Conservation (phyloP, 2,329 filamentous ascomycete genomes). For the Ophiostoma piceae region DNA sequence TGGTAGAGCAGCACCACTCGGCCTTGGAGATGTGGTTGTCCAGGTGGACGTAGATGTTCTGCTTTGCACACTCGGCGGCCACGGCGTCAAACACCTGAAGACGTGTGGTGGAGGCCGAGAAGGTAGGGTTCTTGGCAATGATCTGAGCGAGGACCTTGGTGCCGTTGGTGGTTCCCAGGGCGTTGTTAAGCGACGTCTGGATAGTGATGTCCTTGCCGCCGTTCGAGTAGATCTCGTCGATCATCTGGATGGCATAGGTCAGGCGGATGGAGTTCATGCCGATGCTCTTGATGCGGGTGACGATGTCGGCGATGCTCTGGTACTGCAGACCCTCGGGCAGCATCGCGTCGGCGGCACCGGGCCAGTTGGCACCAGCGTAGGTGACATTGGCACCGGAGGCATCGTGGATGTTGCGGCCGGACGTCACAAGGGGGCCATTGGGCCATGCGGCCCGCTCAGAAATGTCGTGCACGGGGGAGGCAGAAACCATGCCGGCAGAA, state of each 20-base stretch:
- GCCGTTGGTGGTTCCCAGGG: conserved; percentile 50
- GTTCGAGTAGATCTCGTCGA: conserved; percentile 53
- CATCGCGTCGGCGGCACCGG: conserved; percentile 58
- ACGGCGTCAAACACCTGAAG: conserved; percentile 58
- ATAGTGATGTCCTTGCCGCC: conserved; percentile 45
- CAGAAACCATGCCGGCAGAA: not conserved
- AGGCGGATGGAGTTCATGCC: conserved; percentile 60
- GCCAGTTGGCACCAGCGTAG: conserved; percentile 57
- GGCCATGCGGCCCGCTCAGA: conserved; percentile 33
- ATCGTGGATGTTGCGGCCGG: conserved; percentile 42
- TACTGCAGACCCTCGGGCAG: conserved; percentile 60
- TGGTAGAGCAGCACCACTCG: conserved; percentile 52
- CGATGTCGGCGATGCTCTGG: conserved; percentile 50
- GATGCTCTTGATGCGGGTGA: conserved; percentile 52
- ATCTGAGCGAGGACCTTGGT: conserved; percentile 47
- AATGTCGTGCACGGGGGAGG: not conserved
- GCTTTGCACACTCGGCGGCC: conserved; percentile 51
- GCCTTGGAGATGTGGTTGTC: conserved; percentile 58
- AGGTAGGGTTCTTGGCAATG: conserved; percentile 51
- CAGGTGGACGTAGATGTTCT: conserved; percentile 53
- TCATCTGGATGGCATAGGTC: conserved; percentile 59
- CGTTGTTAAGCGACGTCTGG: conserved; percentile 31
- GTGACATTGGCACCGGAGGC: conserved; percentile 41
- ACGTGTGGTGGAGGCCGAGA: conserved; percentile 50
- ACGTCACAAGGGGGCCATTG: conserved; percentile 40